These are phyloP conservation scores for Massarina eburnea DNA, from an alignment of 2,329 filamentous ascomycete species.

Conservation along the genomic window DNA sequence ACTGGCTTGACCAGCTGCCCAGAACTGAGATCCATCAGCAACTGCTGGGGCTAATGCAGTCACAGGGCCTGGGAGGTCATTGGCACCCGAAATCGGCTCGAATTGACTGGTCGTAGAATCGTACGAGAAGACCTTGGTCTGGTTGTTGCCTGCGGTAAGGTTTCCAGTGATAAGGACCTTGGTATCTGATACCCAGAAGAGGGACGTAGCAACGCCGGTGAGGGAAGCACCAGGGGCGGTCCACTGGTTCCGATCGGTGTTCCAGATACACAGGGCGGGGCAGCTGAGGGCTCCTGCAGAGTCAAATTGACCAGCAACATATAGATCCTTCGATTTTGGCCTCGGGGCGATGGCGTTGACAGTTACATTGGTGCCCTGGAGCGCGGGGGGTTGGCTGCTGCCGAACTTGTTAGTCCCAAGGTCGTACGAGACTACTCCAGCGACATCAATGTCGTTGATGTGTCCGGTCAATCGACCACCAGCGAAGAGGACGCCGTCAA, in stretches of 20 bases:
- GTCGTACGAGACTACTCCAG: slow-evolving; percentile 80
- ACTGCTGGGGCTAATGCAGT: slow-evolving; percentile 75
- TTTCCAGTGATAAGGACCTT: slow-evolving; percentile 77
- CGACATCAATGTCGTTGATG: slow-evolving; percentile 63
- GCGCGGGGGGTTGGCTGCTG: slow-evolving; percentile 70
- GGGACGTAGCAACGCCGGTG: slow-evolving; percentile 67
- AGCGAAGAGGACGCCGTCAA: slow-evolving; percentile 65
- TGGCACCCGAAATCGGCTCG: slow-evolving; percentile 62
- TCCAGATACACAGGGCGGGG: slow-evolving; percentile 78
- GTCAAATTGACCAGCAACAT: slow-evolving; percentile 83
- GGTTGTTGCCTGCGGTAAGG: slow-evolving; percentile 66
- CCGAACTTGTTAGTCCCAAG: slow-evolving; percentile 64
- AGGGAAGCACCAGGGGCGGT: slow-evolving; percentile 73
- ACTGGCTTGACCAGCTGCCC: slow-evolving; percentile 73
- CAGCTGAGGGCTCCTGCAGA: slow-evolving; percentile 82
- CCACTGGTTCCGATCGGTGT: slow-evolving; percentile 73
- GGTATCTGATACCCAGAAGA: slow-evolving; percentile 75
- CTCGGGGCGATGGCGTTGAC: slow-evolving; percentile 77
- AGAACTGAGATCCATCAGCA: slow-evolving; percentile 70
- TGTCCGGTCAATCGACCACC: slow-evolving; percentile 78
- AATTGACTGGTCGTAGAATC: slow-evolving; percentile 69
- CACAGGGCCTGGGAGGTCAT: slow-evolving; percentile 75
- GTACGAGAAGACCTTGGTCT: slow-evolving; percentile 71
- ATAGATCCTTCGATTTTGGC: slow-evolving; percentile 72
- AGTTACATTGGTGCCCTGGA: slow-evolving; percentile 68